phyloP scores from a whole-genome alignment of 2,329 filamentous ascomycete genomes.

The Bipolaris victoriae region DNA sequence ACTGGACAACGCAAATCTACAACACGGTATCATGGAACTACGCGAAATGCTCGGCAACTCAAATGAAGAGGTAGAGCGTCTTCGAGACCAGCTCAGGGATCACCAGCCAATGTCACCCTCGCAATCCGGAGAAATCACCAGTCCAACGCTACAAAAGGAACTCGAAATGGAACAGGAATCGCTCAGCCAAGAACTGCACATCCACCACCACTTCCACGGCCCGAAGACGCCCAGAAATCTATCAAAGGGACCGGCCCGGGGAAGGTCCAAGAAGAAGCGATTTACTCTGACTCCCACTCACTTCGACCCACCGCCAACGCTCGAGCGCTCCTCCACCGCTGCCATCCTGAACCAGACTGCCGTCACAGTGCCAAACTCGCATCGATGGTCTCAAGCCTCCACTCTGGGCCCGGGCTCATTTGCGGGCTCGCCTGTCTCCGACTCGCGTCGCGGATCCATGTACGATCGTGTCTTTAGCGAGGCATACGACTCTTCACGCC shows the following conservation, averaged over 20 bases:
- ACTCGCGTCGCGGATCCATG: slow-evolving; percentile 70
- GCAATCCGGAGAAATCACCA: slow-evolving; percentile 30
- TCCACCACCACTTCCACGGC: slow-evolving; percentile 89
- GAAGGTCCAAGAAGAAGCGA: slow-evolving; percentile 73
- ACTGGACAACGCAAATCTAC: slow-evolving; percentile 92
- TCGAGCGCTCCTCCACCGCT: slow-evolving; percentile 57
- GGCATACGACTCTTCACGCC: slow-evolving; percentile 69
- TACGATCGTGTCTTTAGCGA: slow-evolving; percentile 75
- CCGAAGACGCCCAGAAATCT: slow-evolving; percentile 49
- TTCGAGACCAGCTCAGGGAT: slow-evolving; percentile 79
- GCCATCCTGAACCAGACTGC: slow-evolving; percentile 68
- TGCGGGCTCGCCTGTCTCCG: slow-evolving; percentile 81
- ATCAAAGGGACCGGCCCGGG: slow-evolving; percentile 57
- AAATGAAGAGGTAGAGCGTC: slow-evolving; percentile 88
- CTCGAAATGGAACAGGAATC: slow-evolving; percentile 56
- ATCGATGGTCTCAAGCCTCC: slow-evolving; percentile 71
- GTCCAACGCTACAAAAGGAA: slow-evolving; percentile 71
- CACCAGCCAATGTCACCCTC: slow-evolving; percentile 69
- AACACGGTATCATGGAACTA: slow-evolving; percentile 88
- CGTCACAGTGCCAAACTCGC: slow-evolving; percentile 61
- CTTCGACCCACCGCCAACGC: slow-evolving; percentile 51
- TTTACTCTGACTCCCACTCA: slow-evolving; percentile 64
- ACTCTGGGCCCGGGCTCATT: slow-evolving; percentile 71
- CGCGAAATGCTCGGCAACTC: slow-evolving; percentile 89
- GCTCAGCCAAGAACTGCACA: slow-evolving; percentile 70